Evolutionary conservation across 2,329 filamentous ascomycete species (phyloP), one percentile per base, ranked within the genome.

Genomic region (Lecanosticta acicola): DNA sequence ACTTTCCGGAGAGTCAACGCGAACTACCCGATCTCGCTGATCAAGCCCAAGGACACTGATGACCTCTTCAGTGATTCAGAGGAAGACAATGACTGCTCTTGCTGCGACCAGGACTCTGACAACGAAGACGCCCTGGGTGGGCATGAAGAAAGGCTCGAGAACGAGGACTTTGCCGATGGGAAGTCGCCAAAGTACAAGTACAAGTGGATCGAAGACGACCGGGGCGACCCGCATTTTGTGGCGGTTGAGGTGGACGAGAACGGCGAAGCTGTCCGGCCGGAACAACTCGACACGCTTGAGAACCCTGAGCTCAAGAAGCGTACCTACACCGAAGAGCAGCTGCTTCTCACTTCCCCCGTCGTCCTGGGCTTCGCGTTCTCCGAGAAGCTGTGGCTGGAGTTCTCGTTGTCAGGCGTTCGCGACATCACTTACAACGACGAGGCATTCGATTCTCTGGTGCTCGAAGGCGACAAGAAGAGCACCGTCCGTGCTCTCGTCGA

Each of bases 311-410:
- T 61, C 21, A 54, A 53, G 57, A 59, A 45, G 42, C 53, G 49
- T 56, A 48, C 48, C 16, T 90, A 93, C 63, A 85, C 77, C 0
- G 86, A 93, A 39, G 87, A 94, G 51, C 86, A 95, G 56, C 83
- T 93, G 18, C 72, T 95, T 4, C 83, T 94, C 39, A 83, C 88
- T 1, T 91, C 86, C 1, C 85, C 89, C 0, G 82, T 94, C 0
- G 86, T 94, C 0, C 76, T 94, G 1, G 90, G 89, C 0, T 95
- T 94, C 58, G 80, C 87, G 1, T 94, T 95, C 64, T 81, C 80
- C 1, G 87, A 94, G 67, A 95, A 94, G 68, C 73, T 87, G 8
- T 96, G 89, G 90, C 77, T 94, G 0, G 87, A 95, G 63, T 88
- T 95, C 58, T 83, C 81, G 0, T 83, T 96, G 16, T 86, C 84